These are phyloP conservation scores for Paramecium primaurelia DNA, from an alignment of 73 alveolate genomes.

Conservation along the genomic window DNA sequence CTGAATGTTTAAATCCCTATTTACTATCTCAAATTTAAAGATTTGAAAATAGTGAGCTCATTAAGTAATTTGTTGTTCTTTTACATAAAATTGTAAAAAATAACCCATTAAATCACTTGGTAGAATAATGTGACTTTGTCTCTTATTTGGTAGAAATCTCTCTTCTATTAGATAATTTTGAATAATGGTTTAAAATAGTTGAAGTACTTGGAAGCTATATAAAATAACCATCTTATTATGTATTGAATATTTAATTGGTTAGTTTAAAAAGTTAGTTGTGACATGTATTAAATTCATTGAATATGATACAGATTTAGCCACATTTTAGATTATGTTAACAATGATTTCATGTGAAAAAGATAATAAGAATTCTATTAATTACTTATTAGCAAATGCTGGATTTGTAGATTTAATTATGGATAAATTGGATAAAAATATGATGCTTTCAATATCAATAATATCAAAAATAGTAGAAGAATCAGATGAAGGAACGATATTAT, in stretches of 20 bases:
- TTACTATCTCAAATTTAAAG: background rate
- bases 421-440: background rate
- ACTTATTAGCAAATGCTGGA: background rate
- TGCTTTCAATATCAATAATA: background rate
- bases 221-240: background rate
- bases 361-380: background rate
- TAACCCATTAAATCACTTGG: background rate
- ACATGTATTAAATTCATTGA: background rate
- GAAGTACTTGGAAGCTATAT: background rate
- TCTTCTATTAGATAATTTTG: background rate
- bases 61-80: background rate
- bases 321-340: background rate
- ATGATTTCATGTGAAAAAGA: background rate
- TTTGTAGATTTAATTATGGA: background rate
- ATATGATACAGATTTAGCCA: background rate
- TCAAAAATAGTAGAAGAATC: background rate
- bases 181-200: background rate
- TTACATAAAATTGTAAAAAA: background rate
- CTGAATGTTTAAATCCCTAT: background rate
- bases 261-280: background rate
- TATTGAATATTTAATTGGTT: background rate
- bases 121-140: background rate
- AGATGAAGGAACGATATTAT: background rate
- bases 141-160: slow-evolving; percentile 7
- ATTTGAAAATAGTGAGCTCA: background rate